Evolutionary conservation across 2,329 filamentous ascomycete species (phyloP), one percentile per base, ranked within the genome.

Genomic region (Phialophora verrucosa): DNA sequence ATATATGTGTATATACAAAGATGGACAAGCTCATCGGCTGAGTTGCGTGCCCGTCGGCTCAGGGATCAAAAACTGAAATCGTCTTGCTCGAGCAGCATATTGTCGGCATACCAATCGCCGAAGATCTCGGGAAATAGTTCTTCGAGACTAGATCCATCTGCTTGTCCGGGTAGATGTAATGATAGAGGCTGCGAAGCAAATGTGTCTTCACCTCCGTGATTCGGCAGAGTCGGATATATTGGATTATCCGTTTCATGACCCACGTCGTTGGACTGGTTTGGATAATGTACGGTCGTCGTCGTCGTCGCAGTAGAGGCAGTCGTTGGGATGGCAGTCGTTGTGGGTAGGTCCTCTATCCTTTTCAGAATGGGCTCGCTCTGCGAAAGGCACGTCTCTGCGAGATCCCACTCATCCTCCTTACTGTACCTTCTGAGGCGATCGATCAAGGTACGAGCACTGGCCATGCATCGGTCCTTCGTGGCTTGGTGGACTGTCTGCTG

Each of bases 251-350:
- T 20, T 49, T 56, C 31, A 62, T 53, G n/a, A 25, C 35, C 20
- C 20, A 10, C 17, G 60, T 47, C 44, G 60, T 25, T 42, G 25
- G 23, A 23, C 29, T 59, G 29, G 58, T 49, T 10, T 29, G 23
- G 17, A 49, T 49, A 29, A 25, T 17, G n/a, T 23, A 49, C 31
- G 58, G 25, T 88, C 85, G 8, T 88, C 79, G 1, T 88, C 77
- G 0, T 87, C 86, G 8, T 88, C 87, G 64, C 88, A 85, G 14
- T 84, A 85, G n/a, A 78, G 76, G 72, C 88, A 85, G 50, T 85
- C 82, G 60, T 83, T 80, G 35, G 80, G 76, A 62, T 87, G 82
- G 70, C 60, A 12, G 56, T 63, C 32, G 57, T 32, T 4, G 63
- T 64, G 31, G 70, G 29, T 8, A 62, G 44, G 27, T 72, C 70